Evolutionary conservation across 306 rosid genomes (phyloP).

Genomic region (Senna tora): DNA sequence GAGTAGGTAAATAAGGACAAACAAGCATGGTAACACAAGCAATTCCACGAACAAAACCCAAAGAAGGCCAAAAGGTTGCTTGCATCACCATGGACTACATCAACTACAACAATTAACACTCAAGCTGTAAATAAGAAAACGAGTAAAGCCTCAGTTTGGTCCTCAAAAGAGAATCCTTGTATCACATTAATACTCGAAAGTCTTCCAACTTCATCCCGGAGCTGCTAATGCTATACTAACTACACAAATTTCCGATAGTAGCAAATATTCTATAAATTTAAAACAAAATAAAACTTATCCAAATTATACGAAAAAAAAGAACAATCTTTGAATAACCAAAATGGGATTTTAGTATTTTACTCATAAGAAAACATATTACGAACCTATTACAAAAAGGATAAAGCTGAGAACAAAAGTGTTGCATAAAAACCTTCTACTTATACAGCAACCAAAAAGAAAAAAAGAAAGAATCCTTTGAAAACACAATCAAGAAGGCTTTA

Average conservation of each 20-base stretch:
- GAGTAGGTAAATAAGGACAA: conserved; percentile 13
- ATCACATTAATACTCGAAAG: background rate
- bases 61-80: background rate
- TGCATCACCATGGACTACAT: background rate
- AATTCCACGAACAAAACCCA: background rate
- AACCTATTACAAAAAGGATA: background rate
- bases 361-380: background rate
- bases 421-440: background rate
- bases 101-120: background rate
- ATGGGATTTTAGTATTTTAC: background rate
- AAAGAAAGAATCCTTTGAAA: background rate
- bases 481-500: conserved; percentile 23
- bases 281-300: background rate
- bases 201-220: background rate
- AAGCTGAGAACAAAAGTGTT: background rate
- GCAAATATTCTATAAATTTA: background rate
- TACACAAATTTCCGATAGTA: background rate
- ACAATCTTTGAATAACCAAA: background rate
- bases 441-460: background rate
- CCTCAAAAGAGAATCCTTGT: background rate
- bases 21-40: conserved; percentile 1
- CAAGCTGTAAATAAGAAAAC: background rate
- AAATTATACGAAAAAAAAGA: background rate
- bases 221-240: background rate
- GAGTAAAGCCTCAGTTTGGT: background rate